Evolutionary conservation across 257 asterid genomes (phyloP).

Genomic region (Solanum chiquidenum): DNA sequence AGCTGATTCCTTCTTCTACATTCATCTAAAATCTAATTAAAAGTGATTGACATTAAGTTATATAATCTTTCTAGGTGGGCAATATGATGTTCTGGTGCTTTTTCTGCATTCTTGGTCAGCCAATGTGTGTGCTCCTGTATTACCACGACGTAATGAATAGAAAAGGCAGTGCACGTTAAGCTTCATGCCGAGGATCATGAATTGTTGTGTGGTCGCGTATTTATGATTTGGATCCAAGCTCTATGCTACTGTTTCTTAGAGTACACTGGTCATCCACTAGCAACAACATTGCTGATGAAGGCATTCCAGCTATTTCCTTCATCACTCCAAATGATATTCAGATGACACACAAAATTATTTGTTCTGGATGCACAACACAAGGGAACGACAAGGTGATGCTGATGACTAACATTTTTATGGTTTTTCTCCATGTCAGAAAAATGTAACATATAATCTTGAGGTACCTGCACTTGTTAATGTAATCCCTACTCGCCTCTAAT

Average conservation of each 20-base stretch:
- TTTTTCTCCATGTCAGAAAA: neutral
- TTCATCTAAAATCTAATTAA: neutral
- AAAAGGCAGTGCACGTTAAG: slow-evolving; percentile 9
- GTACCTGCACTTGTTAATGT: neutral
- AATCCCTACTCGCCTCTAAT: neutral
- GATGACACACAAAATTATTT: neutral
- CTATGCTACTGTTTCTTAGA: neutral
- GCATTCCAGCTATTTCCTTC: neutral
- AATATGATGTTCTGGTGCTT: slow-evolving; percentile 93
- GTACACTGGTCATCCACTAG: neutral
- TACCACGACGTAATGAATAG: slow-evolving; percentile 94
- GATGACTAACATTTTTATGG: neutral
- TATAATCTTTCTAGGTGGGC: slow-evolving; percentile 58
- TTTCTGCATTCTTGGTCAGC: slow-evolving; percentile 90
- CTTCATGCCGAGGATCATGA: neutral
- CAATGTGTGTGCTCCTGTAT: slow-evolving; percentile 81
- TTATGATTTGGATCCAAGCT: neutral
- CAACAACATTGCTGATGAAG: neutral
- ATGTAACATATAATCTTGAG: neutral
- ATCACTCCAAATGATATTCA: neutral
- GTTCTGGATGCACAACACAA: neutral
- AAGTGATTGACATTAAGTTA: neutral
- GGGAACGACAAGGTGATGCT: neutral
- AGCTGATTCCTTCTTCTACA: neutral
- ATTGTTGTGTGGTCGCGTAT: neutral